A percentile compares a stretch with the other conserved stretches of the same genome.
Conservation (phyloP, 495 filamentous ascomycete species). For the Podospora anserina region DNA sequence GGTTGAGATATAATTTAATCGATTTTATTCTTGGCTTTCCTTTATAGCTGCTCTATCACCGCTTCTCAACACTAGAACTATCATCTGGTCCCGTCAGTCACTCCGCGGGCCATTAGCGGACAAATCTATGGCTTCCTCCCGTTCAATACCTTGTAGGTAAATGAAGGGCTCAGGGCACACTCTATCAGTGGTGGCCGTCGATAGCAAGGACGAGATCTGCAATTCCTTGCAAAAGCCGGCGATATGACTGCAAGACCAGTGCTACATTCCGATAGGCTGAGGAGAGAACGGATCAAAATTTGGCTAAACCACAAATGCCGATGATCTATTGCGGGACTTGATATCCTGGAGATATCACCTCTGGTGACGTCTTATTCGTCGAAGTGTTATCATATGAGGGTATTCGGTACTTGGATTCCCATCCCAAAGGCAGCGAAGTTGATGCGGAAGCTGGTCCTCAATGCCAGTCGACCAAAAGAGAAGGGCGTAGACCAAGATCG, state of each 20-base stretch:
- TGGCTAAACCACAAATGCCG: background rate
- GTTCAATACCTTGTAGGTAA: no score
- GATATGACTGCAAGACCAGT: background rate
- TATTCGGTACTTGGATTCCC: background rate
- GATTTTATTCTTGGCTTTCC: no score
- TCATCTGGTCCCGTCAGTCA: no score
- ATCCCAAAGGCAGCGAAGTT: background rate
- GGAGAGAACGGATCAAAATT: background rate
- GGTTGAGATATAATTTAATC: no score
- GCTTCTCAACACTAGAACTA: no score
- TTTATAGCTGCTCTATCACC: no score
- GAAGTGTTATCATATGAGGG: background rate
- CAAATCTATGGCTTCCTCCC: no score
- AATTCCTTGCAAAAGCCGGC: background rate
- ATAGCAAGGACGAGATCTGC: background rate
- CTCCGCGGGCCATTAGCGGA: no score
- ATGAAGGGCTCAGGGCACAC: no score
- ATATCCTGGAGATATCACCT: background rate
- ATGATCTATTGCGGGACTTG: background rate
- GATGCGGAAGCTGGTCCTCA: background rate
- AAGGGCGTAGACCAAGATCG: background rate
- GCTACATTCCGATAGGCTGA: background rate
- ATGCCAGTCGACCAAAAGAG: background rate
- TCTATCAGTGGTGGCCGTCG: background rate
- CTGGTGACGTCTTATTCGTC: background rate